Evolutionary conservation across 2,329 filamentous ascomycete species (phyloP), one percentile per base, ranked within the genome.

Genomic region (Pezicula carpinea): DNA sequence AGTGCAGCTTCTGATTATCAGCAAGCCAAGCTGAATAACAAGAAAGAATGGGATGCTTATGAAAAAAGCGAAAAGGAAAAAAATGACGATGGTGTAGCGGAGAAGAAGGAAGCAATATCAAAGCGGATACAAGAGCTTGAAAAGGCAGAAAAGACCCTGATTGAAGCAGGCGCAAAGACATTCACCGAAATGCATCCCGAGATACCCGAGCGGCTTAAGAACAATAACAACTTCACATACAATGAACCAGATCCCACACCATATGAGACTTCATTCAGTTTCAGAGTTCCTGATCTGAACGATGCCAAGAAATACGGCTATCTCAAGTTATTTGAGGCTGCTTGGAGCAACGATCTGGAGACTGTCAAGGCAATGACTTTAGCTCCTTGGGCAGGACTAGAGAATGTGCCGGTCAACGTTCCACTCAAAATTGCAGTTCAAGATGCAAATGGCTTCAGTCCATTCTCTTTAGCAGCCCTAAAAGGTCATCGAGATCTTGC

Each of bases 381-480:
- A 17, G 67, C 72, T 10, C 66, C 76, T 2, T 87, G 82, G 78
- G 74, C 51, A 35, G 64, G 64, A 32, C 50, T 60, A 53, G 70
- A 77, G 11, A 60, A 69, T 4, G 67, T 75, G 5, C 66, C 74
- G 5, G 65, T 75, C 4, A 71, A 82, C 44, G 66, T 74, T 0
- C 85, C 86, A 1, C 69, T 93, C 35, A 74, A 81, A 53, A 76
- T 89, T 46, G 76, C 83, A 0, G 75, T 83, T 1, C 55, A 51
- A 1, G 85, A 89, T 57, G 49, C 56, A 11, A 57, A 55, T 42
- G 49, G 53, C 0, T 59, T 61, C 39, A 59, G 69, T 10, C 82
- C 85, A 0, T 89, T 92, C 59, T 79, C 78, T 0, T 68, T 93
- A 42, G 83, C 87, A 0, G 76, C 87, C 39, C 61, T 85, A 4